Evolutionary conservation across 306 rosid genomes (phyloP), one percentile per base, ranked within the genome.

Genomic region (Rosa lucieae): DNA sequence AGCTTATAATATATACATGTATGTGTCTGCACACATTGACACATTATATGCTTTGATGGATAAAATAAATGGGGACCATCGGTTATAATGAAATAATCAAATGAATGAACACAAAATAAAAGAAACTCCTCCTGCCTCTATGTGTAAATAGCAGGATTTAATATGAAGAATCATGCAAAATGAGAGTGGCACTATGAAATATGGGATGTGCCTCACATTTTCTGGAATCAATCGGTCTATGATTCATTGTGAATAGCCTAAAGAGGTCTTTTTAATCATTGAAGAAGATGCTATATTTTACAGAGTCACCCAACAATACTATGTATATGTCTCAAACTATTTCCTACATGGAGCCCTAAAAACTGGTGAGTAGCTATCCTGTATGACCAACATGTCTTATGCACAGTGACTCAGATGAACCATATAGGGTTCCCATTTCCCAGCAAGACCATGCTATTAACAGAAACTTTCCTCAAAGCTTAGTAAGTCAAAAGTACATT

Each of bases 311-410:
- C 52, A 55, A 55, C n/a, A 15, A 58, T 40, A 39, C 6, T 13
- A 8, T 40, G 26, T 20, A 43, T 9, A 42, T 15, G 39, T 74
- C 47, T 15, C 61, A 43, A 40, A 70, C 20, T 63, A 76, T 15
- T 44, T 67, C 14, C 29, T 10, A 67, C 58, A 83, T 79, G 82
- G 83, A 75, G 79, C 79, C 77, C 83, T 49, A 67, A 69, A 55
- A 0, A 61, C 9, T 35, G 67, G 23, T 6, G 48, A 17, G 46
- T 66, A 15, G 46, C 70, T 66, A 35, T 66, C 13, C 12, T 37
- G 3, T 37, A 35, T 5, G 59, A 75, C 47, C 46, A 62, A 48
- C 79, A 62, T 62, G 35, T 39, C 79, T 46, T 61, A 62, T 75
- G 70, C 78, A 5, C 14, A 17, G 15, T 5, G 32, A 32, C 69